A percentile compares a stretch with the other conserved stretches of the same genome.
phyloP scores from a whole-genome alignment of 495 filamentous ascomycete genomes.

The Aspergillus steynii region DNA sequence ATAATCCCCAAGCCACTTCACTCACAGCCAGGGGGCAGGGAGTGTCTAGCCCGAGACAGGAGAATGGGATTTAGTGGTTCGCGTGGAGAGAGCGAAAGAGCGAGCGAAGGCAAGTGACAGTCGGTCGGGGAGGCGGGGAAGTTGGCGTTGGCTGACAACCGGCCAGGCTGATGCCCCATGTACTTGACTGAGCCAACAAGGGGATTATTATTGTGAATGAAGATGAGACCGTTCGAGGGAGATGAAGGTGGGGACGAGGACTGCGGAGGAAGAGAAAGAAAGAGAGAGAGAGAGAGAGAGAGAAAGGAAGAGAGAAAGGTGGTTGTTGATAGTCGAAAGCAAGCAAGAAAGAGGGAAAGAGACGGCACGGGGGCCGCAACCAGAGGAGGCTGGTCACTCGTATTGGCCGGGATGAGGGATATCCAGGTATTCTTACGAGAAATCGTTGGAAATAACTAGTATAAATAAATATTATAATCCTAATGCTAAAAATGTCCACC shows the following conservation, averaged over 20 bases:
- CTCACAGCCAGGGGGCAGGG: not conserved
- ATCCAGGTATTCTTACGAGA: no score
- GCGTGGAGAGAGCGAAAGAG: not conserved
- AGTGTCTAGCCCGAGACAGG: not conserved
- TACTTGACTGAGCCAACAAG: not conserved
- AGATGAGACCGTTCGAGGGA: no score
- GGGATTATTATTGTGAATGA: not conserved
- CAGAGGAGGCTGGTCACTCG: not conserved
- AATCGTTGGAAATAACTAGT: no score
- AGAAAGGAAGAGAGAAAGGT: slow-evolving; percentile 9
- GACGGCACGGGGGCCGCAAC: slow-evolving; percentile 16
- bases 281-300: slow-evolving; percentile 7
- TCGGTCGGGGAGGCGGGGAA: not conserved
- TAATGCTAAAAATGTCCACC: no score
- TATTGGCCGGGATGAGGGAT: not conserved
- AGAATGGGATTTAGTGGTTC: not conserved
- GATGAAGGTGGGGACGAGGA: no score
- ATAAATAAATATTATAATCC: no score
- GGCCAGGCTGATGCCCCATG: no score
- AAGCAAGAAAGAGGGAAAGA: slow-evolving; percentile 39
- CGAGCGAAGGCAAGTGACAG: no score
- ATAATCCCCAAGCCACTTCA: not conserved
- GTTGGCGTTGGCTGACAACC: not conserved
- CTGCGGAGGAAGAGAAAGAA: slow-evolving; percentile 5
- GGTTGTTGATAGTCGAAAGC: slow-evolving; percentile 10